These are phyloP conservation scores for Ramularia endophylla DNA, from an alignment of 2,329 filamentous ascomycete genomes.

Conservation along the genomic window DNA sequence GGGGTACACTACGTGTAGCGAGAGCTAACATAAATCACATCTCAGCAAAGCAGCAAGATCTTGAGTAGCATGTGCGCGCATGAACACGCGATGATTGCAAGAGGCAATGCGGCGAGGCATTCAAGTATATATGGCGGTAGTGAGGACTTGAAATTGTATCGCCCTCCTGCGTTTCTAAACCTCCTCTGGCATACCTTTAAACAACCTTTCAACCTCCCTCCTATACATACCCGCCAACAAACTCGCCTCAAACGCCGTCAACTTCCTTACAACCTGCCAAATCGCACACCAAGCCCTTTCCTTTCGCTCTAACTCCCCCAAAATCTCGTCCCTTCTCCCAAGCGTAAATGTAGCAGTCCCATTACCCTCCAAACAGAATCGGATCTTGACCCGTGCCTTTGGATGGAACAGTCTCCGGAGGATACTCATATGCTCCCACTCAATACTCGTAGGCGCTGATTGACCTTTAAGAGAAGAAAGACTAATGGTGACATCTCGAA, in stretches of 20 bases:
- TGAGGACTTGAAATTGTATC: too few relatives aligned
- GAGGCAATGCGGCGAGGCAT: too few relatives aligned
- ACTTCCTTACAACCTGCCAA: conserved; percentile 15
- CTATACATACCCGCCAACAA: conserved; percentile 13
- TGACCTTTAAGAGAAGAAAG: conserved; percentile 15
- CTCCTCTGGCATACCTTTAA: conserved; percentile 15
- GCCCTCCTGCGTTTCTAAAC: conserved; percentile 8
- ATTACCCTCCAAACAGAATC: conserved; percentile 14
- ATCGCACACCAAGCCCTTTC: conserved; percentile 11
- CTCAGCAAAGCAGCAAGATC: too few relatives aligned
- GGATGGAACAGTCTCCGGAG: conserved; percentile 14
- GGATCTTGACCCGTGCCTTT: conserved; percentile 11
- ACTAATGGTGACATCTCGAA: conserved; percentile 16
- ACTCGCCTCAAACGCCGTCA: conserved; percentile 10
- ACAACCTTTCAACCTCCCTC: conserved; percentile 13
- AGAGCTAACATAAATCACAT: too few relatives aligned
- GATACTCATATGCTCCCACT: conserved; percentile 15
- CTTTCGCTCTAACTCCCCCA: conserved; percentile 14
- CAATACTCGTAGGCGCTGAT: conserved; percentile 6
- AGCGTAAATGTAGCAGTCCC: conserved; percentile 15
- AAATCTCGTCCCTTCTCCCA: conserved; percentile 6
- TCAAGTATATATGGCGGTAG: too few relatives aligned
- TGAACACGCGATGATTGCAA: too few relatives aligned
- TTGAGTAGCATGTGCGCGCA: too few relatives aligned
- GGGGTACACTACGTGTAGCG: too few relatives aligned